Percentiles rank a stretch among this genome's conserved stretches.
phyloP scores from a whole-genome alignment of 345 rosid species.

The Sisymbrium irio region DNA sequence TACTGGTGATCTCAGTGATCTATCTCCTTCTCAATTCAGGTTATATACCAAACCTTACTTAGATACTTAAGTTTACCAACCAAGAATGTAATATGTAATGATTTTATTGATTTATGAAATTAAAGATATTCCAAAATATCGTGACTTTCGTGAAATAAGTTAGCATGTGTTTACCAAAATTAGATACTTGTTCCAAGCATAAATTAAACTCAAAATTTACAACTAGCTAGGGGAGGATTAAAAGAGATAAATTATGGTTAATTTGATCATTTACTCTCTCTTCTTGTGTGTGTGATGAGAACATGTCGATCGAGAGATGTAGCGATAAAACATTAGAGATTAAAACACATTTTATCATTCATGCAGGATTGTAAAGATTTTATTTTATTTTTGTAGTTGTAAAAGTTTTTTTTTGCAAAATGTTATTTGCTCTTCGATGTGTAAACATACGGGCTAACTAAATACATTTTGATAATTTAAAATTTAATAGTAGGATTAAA shows the following conservation, averaged over 20 bases:
- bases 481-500: conserved; percentile 28
- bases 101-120: not conserved
- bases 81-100: not conserved
- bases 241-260: too few species aligned
- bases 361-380: not conserved
- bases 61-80: conserved; percentile 6
- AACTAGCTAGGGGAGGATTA: not conserved
- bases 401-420: not conserved
- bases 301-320: too few species aligned
- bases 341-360: not conserved
- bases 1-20: conserved; percentile 81
- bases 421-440: not conserved
- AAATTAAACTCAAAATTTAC: not conserved
- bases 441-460: not conserved
- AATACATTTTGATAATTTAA: not conserved
- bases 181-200: not conserved
- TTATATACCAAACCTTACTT: not conserved
- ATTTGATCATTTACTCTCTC: not conserved
- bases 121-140: not conserved
- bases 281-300: too few species aligned
- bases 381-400: not conserved
- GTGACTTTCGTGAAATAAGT: not conserved
- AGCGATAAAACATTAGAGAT: not conserved
- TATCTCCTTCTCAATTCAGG: conserved; percentile 81
- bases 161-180: not conserved